Percentiles rank a stretch among this genome's conserved stretches.
phyloP scores from a whole-genome alignment of 257 asterid species.

The Leptodermis oblonga region DNA sequence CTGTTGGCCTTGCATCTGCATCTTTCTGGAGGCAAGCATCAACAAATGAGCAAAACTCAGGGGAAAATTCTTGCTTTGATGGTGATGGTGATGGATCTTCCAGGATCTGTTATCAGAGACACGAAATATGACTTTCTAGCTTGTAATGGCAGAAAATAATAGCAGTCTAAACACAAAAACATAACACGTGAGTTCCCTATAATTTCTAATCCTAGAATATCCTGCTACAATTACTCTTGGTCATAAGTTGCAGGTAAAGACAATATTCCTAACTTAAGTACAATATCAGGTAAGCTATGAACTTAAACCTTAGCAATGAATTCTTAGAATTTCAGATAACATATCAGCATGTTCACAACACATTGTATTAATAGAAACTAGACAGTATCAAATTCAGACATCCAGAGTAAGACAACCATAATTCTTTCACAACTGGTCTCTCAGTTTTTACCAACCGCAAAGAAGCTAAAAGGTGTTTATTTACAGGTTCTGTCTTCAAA shows the following conservation, averaged over 20 bases:
- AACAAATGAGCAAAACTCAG: constrained; percentile 80
- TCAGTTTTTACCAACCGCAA: not conserved
- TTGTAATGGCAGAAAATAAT: not conserved
- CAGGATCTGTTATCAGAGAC: constrained; percentile 48
- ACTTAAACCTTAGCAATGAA: not conserved
- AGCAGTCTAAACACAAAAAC: not conserved
- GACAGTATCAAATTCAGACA: not conserved
- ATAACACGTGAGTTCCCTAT: not conserved
- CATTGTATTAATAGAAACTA: not conserved
- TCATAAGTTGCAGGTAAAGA: not conserved
- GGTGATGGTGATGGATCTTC: constrained; percentile 98
- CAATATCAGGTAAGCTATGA: not conserved
- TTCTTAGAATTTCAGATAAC: not conserved
- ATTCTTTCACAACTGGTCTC: not conserved
- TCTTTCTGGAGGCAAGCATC: constrained; percentile 88
- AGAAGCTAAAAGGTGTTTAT: not conserved
- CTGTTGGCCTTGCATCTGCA: constrained; percentile 81
- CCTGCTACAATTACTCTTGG: not conserved
- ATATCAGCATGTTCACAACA: not conserved
- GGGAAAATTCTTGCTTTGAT: constrained; percentile 53
- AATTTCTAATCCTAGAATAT: not conserved
- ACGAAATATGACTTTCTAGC: not conserved
- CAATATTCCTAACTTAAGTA: not conserved
- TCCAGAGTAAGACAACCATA: not conserved
- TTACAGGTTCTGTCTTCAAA: not conserved